A percentile compares a stretch with the other conserved stretches of the same genome.
phyloP scores from a whole-genome alignment of 441 rosid genomes.

The Populus hybrid region DNA sequence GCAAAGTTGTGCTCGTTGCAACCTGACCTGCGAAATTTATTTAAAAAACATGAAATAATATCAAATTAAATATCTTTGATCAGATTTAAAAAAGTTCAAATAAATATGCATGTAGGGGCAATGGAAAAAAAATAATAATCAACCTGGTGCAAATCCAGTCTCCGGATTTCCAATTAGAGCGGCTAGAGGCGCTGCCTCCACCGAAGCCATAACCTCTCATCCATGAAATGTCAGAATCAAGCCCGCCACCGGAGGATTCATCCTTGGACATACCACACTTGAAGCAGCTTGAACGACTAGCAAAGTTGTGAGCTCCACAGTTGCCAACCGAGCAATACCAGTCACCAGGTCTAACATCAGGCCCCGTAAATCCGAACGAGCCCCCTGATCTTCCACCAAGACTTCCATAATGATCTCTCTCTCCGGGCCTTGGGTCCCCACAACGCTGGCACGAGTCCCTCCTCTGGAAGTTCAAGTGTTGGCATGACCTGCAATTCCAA shows the following conservation, averaged over 20 bases:
- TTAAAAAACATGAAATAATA: too few relatives aligned
- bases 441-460: constrained; percentile 88
- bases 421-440: constrained; percentile 46
- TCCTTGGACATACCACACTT: constrained; percentile 76
- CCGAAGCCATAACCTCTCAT: constrained; percentile 45
- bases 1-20: constrained; percentile 28
- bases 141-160: constrained; percentile 96
- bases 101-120: background rate
- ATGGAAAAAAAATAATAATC: background rate
- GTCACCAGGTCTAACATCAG: constrained; percentile 90
- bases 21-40: constrained; percentile 37
- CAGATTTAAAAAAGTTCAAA: background rate
- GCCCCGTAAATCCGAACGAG: constrained; percentile 58
- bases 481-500: constrained; percentile 37
- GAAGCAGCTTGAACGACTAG: constrained; percentile 82
- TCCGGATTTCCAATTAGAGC: constrained; percentile 77
- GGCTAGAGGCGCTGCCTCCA: constrained; percentile 38
- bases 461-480: constrained; percentile 81
- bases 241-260: constrained; percentile 38
- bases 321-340: constrained; percentile 74
- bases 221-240: constrained; percentile 40
- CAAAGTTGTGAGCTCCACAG: constrained; percentile 22
- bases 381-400: constrained; percentile 39
- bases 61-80: background rate
- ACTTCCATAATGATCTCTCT: constrained; percentile 29